Evolutionary conservation across 2,329 filamentous ascomycete genomes (phyloP).

Genomic region (Neopestalotiopsis clavispora): DNA sequence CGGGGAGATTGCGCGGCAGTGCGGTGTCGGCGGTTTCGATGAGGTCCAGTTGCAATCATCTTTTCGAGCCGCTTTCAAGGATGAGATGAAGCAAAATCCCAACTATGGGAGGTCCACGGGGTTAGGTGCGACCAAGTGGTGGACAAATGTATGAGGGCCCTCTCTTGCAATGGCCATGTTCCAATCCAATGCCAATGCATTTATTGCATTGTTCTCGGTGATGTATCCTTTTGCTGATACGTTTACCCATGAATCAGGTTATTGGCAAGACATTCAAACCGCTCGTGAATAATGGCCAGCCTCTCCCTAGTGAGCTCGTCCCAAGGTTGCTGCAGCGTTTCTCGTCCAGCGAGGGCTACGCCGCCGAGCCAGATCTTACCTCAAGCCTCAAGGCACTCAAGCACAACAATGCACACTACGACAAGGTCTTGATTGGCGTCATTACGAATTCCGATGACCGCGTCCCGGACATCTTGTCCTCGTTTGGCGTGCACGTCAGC

Average conservation of each 20-base stretch:
- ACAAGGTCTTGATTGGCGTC: conserved; percentile 55
- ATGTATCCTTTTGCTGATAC: conserved; percentile 17
- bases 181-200: conserved; percentile 23
- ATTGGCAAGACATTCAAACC: conserved; percentile 58
- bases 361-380: conserved; percentile 49
- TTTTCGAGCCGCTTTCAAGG: conserved; percentile 50
- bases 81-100: conserved; percentile 51
- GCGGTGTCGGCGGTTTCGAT: conserved; percentile 50
- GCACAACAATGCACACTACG: conserved; percentile 30
- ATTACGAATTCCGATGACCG: conserved; percentile 69
- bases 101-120: conserved; percentile 62
- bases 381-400: conserved; percentile 49
- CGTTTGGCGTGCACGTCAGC: conserved; percentile 55
- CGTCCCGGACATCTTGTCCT: conserved; percentile 57
- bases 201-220: neutral
- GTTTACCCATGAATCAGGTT: conserved; percentile 42
- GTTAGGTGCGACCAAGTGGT: conserved; percentile 60
- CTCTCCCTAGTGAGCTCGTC: conserved; percentile 50
- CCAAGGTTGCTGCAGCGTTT: conserved; percentile 57
- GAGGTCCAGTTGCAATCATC: conserved; percentile 43
- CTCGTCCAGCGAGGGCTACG: conserved; percentile 57
- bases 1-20: conserved; percentile 51
- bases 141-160: conserved; percentile 53
- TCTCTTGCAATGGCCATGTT: neutral
- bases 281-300: conserved; percentile 34